Percentiles rank a stretch among this genome's conserved stretches.
Evolutionary conservation across 768 basidiomycete species (phyloP).

Genomic region (Tylopilus plumbeoviolaceoides): DNA sequence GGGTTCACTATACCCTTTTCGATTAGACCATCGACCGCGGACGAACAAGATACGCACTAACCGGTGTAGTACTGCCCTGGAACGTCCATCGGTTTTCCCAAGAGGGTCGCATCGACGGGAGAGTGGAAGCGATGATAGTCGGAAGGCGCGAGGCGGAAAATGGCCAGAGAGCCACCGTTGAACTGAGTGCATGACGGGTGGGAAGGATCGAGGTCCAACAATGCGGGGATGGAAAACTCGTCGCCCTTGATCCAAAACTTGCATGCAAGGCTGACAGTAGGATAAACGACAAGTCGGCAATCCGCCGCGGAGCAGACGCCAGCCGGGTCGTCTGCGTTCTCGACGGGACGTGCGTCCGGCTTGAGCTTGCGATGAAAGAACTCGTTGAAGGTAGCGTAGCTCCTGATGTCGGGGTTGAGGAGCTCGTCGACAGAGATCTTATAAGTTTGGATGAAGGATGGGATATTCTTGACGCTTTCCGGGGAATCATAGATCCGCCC

Average conservation of each 20-base stretch:
- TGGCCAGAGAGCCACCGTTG: constrained; percentile 49
- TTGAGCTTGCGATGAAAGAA: constrained; percentile 68
- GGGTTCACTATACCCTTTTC: constrained; percentile 52
- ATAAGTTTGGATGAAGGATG: constrained; percentile 55
- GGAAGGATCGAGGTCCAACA: constrained; percentile 46
- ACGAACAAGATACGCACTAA: constrained; percentile 15
- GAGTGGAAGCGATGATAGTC: constrained; percentile 83
- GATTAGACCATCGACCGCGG: neutral
- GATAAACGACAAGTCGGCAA: constrained; percentile 68
- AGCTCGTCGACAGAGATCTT: constrained; percentile 55
- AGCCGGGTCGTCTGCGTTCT: constrained; percentile 46
- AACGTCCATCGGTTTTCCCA: constrained; percentile 39
- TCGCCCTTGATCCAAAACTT: constrained; percentile 77
- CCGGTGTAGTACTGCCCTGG: constrained; percentile 62
- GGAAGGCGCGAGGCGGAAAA: constrained; percentile 73
- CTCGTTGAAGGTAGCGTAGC: constrained; percentile 70
- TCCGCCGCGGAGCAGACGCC: constrained; percentile 68
- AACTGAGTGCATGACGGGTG: constrained; percentile 42
- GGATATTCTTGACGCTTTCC: constrained; percentile 48
- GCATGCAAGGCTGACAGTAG: constrained; percentile 51
- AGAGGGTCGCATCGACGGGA: constrained; percentile 54
- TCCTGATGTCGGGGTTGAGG: constrained; percentile 51
- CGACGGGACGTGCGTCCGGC: constrained; percentile 56
- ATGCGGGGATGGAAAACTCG: constrained; percentile 59
- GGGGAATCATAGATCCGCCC: constrained; percentile 54